A percentile compares a stretch with the other conserved stretches of the same genome.
phyloP scores from a whole-genome alignment of 2,329 filamentous ascomycete species.

The Epichloe scottii region DNA sequence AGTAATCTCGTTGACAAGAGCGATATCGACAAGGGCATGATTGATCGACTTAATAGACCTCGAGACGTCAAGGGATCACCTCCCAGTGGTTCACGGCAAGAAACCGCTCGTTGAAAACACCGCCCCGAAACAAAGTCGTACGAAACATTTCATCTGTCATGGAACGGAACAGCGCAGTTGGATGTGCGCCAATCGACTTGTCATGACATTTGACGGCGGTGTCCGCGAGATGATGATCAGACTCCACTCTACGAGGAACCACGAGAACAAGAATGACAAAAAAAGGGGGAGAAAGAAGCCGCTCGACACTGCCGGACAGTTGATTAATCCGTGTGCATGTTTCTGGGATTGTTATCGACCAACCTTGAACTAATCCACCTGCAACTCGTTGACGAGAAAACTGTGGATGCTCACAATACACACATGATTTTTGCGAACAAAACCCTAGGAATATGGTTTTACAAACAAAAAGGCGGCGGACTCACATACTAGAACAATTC shows the following conservation, averaged over 20 bases:
- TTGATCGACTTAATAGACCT: slow-evolving; percentile 35
- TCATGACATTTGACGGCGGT: too few species aligned
- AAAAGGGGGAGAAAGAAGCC: background rate
- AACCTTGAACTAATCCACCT: background rate
- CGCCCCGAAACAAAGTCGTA: too few species aligned
- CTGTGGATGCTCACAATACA: slow-evolving; percentile 2
- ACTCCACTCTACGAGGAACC: too few species aligned
- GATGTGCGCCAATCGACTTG: too few species aligned
- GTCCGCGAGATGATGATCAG: too few species aligned
- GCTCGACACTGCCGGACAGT: slow-evolving; percentile 12
- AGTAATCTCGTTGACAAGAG: slow-evolving; percentile 38
- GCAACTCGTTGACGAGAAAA: slow-evolving; percentile 12
- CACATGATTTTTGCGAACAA: slow-evolving; percentile 2
- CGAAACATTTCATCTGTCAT: too few species aligned
- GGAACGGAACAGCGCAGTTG: too few species aligned
- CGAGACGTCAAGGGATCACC: slow-evolving; percentile 9
- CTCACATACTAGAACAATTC: slow-evolving; percentile 7
- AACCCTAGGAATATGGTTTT: slow-evolving; percentile 1
- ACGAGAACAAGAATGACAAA: background rate
- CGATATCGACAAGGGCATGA: slow-evolving; percentile 44
- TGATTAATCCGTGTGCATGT: slow-evolving; percentile 3
- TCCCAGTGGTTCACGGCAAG: slow-evolving; percentile 1
- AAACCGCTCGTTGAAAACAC: slow-evolving; percentile 5
- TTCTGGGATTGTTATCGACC: background rate
- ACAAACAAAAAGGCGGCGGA: slow-evolving; percentile 2